These are phyloP conservation scores for Simplicillium sp. DNA, from an alignment of 2,329 filamentous ascomycete genomes.

Conservation along the genomic window DNA sequence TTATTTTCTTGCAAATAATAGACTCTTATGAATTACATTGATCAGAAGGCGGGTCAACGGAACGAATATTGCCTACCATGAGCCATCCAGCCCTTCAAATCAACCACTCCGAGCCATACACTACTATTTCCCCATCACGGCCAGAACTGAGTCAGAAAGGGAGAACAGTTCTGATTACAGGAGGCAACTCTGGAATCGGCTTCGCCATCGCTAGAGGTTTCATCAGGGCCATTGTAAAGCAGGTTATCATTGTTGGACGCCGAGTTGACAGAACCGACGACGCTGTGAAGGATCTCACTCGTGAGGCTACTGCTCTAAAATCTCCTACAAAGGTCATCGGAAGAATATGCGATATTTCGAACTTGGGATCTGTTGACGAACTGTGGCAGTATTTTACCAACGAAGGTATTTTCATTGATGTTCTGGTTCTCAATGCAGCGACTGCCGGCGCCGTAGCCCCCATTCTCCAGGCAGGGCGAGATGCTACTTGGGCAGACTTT, in stretches of 20 bases:
- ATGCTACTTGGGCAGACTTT: slow-evolving; percentile 8
- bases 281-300: slow-evolving; percentile 9
- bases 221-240: too few species aligned
- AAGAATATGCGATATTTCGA: slow-evolving; percentile 14
- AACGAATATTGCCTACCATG: not conserved
- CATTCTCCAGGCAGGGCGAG: slow-evolving; percentile 7
- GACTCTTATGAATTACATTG: too few species aligned
- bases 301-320: slow-evolving; percentile 11
- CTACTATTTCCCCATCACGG: slow-evolving; percentile 23
- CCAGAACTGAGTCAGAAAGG: slow-evolving; percentile 29
- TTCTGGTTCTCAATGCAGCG: slow-evolving; percentile 18
- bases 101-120: slow-evolving; percentile 17
- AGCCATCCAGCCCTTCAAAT: slow-evolving; percentile 1
- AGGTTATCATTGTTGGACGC: slow-evolving; percentile 18
- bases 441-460: slow-evolving; percentile 4
- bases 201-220: slow-evolving; percentile 44
- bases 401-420: slow-evolving; percentile 15
- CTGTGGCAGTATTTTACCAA: slow-evolving; percentile 18
- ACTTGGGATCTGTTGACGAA: slow-evolving; percentile 9
- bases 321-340: slow-evolving; percentile 10
- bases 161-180: slow-evolving; percentile 54
- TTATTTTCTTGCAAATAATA: too few species aligned
- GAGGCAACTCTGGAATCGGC: slow-evolving; percentile 54
- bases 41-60: too few species aligned
- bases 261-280: slow-evolving; percentile 11